These are phyloP conservation scores for Lizonia empirigonia DNA, from an alignment of 2,329 filamentous ascomycete species.

Conservation along the genomic window DNA sequence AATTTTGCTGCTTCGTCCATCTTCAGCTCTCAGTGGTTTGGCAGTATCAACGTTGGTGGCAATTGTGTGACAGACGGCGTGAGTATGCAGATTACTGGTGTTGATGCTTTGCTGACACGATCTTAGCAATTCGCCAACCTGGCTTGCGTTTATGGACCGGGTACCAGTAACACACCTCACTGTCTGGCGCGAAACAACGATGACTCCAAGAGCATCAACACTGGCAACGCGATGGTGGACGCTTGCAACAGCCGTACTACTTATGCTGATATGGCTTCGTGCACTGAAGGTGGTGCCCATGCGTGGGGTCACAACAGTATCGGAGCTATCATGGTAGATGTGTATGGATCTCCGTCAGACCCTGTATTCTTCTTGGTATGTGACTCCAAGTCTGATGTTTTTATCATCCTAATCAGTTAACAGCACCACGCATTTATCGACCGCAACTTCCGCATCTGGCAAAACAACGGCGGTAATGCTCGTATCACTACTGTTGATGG, in stretches of 20 bases:
- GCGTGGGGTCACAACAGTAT: constrained; percentile 46
- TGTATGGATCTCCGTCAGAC: constrained; percentile 42
- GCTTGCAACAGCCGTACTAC: constrained; percentile 32
- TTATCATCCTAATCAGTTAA: neutral
- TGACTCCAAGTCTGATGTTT: too few species aligned
- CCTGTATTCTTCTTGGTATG: constrained; percentile 25
- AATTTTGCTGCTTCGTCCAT: constrained; percentile 36
- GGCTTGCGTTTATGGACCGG: constrained; percentile 40
- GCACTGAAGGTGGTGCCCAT: constrained; percentile 39
- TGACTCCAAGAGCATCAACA: constrained; percentile 30
- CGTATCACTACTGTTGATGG: constrained; percentile 48
- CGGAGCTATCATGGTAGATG: constrained; percentile 43
- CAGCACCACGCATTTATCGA: constrained; percentile 54
- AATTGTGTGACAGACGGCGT: constrained; percentile 43
- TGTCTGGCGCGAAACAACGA: constrained; percentile 41
- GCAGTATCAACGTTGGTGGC: constrained; percentile 31
- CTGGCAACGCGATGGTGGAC: constrained; percentile 33
- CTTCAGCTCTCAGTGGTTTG: constrained; percentile 39
- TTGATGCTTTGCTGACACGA: neutral
- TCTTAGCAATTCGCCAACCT: constrained; percentile 41
- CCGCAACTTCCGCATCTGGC: constrained; percentile 58
- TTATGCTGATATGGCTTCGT: constrained; percentile 39
- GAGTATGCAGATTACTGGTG: constrained; percentile 17
- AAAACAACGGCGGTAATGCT: constrained; percentile 37
- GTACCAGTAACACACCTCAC: constrained; percentile 33